Conservation (phyloP, 2,329 filamentous ascomycete genomes). For the Aspergillus sp. region DNA sequence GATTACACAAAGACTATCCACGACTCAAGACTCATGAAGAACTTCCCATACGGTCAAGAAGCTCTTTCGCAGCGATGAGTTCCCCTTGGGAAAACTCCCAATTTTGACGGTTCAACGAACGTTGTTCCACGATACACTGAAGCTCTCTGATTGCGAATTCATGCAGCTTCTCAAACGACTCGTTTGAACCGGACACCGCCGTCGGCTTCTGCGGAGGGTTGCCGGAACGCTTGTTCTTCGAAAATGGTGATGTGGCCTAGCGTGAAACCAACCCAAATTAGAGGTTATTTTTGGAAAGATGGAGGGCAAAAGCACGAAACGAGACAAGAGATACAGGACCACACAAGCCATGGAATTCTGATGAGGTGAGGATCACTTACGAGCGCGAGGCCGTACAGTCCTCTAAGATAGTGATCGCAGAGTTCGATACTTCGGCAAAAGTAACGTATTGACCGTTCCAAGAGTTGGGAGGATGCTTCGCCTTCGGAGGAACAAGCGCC, state of each 20-base stretch:
- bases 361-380: slow-evolving; percentile 44
- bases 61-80: slow-evolving; percentile 40
- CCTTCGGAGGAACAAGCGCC: slow-evolving; percentile 43
- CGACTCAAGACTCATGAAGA: neutral
- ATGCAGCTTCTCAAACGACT: slow-evolving; percentile 32
- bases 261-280: neutral
- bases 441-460: slow-evolving; percentile 73
- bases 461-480: slow-evolving; percentile 44
- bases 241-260: slow-evolving; percentile 28
- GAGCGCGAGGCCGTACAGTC: slow-evolving; percentile 86
- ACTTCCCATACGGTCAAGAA: slow-evolving; percentile 29
- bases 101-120: slow-evolving; percentile 26
- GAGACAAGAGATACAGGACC: too few relatives aligned
- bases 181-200: slow-evolving; percentile 16
- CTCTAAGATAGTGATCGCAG: slow-evolving; percentile 87
- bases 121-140: slow-evolving; percentile 34
- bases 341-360: too few relatives aligned
- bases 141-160: slow-evolving; percentile 36
- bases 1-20: neutral
- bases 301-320: too few relatives aligned
- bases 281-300: too few relatives aligned
- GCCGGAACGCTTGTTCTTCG: slow-evolving; percentile 17
- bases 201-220: slow-evolving; percentile 9
- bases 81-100: slow-evolving; percentile 36
- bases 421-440: slow-evolving; percentile 91